Percentiles rank a stretch among this genome's conserved stretches.
Evolutionary conservation across 352 stramenopile genomes (phyloP).

Genomic region (Pythium phragmiticola): DNA sequence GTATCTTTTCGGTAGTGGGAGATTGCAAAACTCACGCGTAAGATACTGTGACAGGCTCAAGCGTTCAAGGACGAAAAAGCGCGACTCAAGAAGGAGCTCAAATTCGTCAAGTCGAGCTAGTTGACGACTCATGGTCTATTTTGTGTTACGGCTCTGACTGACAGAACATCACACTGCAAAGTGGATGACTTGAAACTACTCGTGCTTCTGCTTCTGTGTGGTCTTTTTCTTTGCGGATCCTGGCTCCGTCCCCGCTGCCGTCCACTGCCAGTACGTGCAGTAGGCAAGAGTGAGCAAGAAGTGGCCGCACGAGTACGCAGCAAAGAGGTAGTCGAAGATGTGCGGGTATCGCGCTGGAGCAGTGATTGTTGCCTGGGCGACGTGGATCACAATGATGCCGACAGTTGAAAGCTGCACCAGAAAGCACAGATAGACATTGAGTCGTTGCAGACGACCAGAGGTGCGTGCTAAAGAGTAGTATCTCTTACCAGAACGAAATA

Average conservation of each 20-base stretch:
- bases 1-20: not conserved
- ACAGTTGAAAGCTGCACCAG: slow-evolving; percentile 48
- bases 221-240: not conserved
- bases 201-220: slow-evolving; percentile 3
- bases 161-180: not conserved
- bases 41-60: slow-evolving; percentile 42
- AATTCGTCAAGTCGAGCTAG: slow-evolving; percentile 55
- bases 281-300: slow-evolving; percentile 73
- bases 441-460: too few species aligned
- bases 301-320: slow-evolving; percentile 74
- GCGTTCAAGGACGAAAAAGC: slow-evolving; percentile 87
- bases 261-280: slow-evolving; percentile 87
- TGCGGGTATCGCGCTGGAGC: slow-evolving; percentile 68
- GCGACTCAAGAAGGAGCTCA: slow-evolving; percentile 83
- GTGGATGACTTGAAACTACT: not conserved
- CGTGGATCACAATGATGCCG: slow-evolving; percentile 54
- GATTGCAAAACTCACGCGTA: not conserved
- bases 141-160: not conserved
- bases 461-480: not conserved
- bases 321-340: slow-evolving; percentile 86
- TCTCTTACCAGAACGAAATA: slow-evolving; percentile 53
- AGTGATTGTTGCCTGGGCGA: slow-evolving; percentile 42
- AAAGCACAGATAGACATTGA: not conserved
- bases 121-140: not conserved
- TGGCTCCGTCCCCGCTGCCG: slow-evolving; percentile 19